Evolutionary conservation across 208 protist genomes (phyloP).

Genomic region (Leishmania martiniquensis): DNA sequence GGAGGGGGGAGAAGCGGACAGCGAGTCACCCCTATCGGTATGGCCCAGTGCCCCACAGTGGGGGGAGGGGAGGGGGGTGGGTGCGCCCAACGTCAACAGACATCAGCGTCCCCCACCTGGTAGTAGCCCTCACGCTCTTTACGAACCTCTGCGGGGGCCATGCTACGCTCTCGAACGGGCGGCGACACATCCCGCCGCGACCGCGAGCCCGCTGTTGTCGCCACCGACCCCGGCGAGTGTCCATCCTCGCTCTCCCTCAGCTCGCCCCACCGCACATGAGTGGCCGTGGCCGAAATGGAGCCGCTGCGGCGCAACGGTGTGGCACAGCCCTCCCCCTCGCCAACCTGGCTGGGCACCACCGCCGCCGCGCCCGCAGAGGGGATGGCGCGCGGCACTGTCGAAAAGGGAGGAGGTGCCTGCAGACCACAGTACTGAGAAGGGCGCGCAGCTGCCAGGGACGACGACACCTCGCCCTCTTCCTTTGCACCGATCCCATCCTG

Average conservation of each 20-base stretch:
- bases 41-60: too few species aligned
- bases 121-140: slow-evolving; percentile 14
- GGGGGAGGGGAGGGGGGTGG: too few species aligned
- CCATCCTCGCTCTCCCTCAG: slow-evolving; percentile 19
- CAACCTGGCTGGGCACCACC: background rate
- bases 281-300: background rate
- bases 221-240: slow-evolving; percentile 16
- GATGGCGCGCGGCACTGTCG: background rate
- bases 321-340: background rate
- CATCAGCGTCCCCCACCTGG: background rate
- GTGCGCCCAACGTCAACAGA: background rate
- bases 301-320: background rate
- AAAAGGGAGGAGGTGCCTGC: background rate
- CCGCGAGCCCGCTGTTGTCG: slow-evolving; percentile 11
- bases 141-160: slow-evolving; percentile 47
- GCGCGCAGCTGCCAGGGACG: background rate
- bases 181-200: slow-evolving; percentile 45
- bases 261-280: slow-evolving; percentile 23
- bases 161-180: slow-evolving; percentile 53
- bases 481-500: background rate
- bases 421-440: background rate
- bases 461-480: background rate
- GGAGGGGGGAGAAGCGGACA: too few species aligned
- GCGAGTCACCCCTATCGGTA: too few species aligned
- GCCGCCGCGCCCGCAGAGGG: background rate